Evolutionary conservation across 2,329 filamentous ascomycete genomes (phyloP).

Genomic region (Ambrosiella cleistominuta): DNA sequence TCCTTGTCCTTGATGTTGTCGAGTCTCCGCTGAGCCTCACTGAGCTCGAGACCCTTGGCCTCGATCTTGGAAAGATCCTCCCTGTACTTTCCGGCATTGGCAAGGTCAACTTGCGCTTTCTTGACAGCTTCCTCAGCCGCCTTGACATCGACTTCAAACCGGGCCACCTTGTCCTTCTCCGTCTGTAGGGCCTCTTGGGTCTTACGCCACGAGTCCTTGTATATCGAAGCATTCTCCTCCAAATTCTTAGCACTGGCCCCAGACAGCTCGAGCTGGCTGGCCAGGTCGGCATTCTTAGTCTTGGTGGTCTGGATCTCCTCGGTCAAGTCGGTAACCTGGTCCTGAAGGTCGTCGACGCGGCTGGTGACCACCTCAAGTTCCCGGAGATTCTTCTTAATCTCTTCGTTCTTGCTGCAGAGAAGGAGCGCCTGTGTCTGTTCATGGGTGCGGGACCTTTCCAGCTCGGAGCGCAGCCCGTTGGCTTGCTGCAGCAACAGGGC

Average conservation of each 20-base stretch:
- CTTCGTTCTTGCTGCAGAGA: not conserved
- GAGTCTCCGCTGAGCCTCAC: not conserved
- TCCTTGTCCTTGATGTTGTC: not conserved
- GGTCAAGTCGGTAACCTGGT: not conserved
- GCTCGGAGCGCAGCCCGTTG: no score
- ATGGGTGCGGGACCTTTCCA: not conserved
- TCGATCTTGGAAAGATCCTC: not conserved
- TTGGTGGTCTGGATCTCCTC: no score
- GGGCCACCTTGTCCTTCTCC: no score
- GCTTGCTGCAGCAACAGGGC: not conserved
- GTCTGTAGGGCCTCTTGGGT: no score
- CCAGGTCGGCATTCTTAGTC: no score
- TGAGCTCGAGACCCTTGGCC: not conserved
- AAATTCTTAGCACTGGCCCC: no score
- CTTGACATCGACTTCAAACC: no score
- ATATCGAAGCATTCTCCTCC: no score
- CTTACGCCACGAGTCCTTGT: no score
- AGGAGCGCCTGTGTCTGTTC: not conserved
- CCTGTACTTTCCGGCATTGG: not conserved
- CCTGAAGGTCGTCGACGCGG: not conserved
- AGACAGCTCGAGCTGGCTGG: no score
- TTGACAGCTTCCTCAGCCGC: not conserved
- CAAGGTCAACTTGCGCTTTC: not conserved
- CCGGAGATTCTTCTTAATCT: not conserved
- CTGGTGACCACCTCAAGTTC: not conserved